Percentiles rank a stretch among this genome's conserved stretches.
phyloP scores from a whole-genome alignment of 208 protist genomes.

The Trypanosoma vivax region DNA sequence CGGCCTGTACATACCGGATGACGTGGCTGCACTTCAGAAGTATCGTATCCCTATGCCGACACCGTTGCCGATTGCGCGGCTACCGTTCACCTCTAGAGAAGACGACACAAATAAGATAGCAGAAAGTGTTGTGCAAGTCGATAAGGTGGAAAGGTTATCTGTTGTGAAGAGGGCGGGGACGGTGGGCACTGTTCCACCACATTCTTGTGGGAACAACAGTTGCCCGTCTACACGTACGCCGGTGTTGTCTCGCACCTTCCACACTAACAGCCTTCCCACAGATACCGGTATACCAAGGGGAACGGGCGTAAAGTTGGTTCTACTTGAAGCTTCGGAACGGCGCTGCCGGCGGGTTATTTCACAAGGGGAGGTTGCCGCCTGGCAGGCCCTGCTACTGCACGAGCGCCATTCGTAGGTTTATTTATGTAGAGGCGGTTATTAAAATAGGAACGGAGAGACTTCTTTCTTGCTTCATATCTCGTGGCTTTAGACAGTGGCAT shows the following conservation, averaged over 20 bases:
- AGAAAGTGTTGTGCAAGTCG: no score
- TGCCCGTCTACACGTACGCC: not conserved
- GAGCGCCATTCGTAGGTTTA: no score
- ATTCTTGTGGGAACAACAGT: not conserved
- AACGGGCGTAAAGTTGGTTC: not conserved
- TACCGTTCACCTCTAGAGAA: not conserved
- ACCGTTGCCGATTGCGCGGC: not conserved
- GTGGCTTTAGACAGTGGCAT: no score
- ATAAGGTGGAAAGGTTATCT: no score
- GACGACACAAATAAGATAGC: no score
- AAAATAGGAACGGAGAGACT: no score
- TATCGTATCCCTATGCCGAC: constrained; percentile 18
- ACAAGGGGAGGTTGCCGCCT: not conserved
- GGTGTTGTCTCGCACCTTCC: not conserved
- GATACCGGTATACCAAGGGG: not conserved
- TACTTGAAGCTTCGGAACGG: not conserved
- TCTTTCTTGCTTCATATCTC: no score
- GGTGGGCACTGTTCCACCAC: not conserved
- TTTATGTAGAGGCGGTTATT: no score
- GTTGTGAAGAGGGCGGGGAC: not conserved
- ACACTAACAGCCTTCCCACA: not conserved
- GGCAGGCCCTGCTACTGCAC: not conserved
- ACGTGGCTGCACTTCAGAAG: not conserved
- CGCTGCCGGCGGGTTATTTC: not conserved
- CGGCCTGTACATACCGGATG: constrained; percentile 1